These are phyloP conservation scores for Pseudocercospora fuligena DNA, from an alignment of 2,329 filamentous ascomycete genomes.

Conservation along the genomic window DNA sequence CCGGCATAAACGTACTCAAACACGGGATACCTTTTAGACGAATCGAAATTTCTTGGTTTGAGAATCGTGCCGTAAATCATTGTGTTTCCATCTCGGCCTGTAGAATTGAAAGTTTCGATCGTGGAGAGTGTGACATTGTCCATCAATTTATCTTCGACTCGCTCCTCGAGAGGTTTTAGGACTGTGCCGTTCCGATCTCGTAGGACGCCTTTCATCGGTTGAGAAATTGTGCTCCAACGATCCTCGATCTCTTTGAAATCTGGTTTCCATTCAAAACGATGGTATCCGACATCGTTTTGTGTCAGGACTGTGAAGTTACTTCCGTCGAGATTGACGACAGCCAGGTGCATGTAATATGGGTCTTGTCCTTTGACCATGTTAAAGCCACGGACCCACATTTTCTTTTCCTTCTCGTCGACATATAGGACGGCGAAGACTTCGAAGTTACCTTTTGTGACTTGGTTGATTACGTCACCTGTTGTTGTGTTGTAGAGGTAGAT, in stretches of 20 bases:
- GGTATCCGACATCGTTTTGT: slow-evolving; percentile 5
- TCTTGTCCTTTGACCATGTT: slow-evolving; percentile 12
- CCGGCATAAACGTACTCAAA: slow-evolving; percentile 13
- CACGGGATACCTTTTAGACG: slow-evolving; percentile 9
- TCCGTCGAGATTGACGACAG: slow-evolving; percentile 13
- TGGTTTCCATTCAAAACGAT: not conserved
- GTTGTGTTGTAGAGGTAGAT: slow-evolving; percentile 16
- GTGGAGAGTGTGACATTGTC: slow-evolving; percentile 2
- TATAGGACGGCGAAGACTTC: slow-evolving; percentile 7
- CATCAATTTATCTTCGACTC: not conserved
- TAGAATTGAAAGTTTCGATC: slow-evolving; percentile 13
- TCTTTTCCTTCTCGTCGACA: slow-evolving; percentile 6
- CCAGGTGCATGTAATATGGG: slow-evolving; percentile 13
- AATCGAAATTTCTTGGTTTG: slow-evolving; percentile 8
- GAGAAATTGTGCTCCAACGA: slow-evolving; percentile 9
- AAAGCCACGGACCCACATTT: not conserved
- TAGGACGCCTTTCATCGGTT: slow-evolving; percentile 9
- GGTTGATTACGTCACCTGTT: not conserved
- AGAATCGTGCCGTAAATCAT: slow-evolving; percentile 16
- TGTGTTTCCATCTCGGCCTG: slow-evolving; percentile 13
- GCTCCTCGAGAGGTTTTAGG: not conserved
- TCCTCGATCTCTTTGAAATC: slow-evolving; percentile 3
- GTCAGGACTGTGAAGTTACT: slow-evolving; percentile 14
- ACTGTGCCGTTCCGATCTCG: not conserved
- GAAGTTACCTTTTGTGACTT: slow-evolving; percentile 6